These are phyloP conservation scores for Tilletia setariae DNA, from an alignment of 1,284 basidiomycete species.

Conservation along the genomic window DNA sequence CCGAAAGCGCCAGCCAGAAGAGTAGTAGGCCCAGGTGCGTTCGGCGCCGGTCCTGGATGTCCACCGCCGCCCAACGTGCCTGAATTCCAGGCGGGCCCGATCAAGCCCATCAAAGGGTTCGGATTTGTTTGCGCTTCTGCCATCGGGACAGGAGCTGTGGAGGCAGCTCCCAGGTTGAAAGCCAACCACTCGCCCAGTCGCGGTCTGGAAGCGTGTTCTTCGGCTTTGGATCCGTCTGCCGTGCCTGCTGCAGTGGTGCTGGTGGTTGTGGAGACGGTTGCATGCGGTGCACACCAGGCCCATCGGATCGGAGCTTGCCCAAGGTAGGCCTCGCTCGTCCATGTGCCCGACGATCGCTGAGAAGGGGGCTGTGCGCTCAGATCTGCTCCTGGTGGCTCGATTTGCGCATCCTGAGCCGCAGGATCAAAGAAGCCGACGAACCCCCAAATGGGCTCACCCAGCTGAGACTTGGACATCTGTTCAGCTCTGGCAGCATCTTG, in stretches of 20 bases:
- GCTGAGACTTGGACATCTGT: too few species aligned
- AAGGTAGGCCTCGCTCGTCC: not conserved
- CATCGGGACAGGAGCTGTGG: not conserved
- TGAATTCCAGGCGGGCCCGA: not conserved
- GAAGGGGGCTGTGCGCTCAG: not conserved
- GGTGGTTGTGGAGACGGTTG: not conserved
- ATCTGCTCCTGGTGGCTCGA: not conserved
- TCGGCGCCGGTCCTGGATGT: not conserved
- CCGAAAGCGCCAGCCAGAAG: too few species aligned
- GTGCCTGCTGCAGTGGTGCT: not conserved
- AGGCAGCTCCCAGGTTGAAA: not conserved
- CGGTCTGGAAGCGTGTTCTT: not conserved
- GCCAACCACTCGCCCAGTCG: not conserved
- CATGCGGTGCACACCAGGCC: constrained; percentile 5
- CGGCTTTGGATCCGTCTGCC: not conserved
- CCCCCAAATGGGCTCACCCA: not conserved
- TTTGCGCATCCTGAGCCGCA: not conserved
- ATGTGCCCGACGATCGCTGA: not conserved
- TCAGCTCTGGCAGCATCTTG: too few species aligned
- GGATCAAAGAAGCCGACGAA: not conserved
- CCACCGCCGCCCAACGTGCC: constrained; percentile 11
- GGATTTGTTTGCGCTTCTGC: not conserved
- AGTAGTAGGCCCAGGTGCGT: too few species aligned
- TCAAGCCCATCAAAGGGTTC: constrained; percentile 16
- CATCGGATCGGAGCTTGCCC: constrained; percentile 7